Base-by-base conservation (phyloP, 1,284 basidiomycete species). In the Heliocybe sulcata region DNA sequence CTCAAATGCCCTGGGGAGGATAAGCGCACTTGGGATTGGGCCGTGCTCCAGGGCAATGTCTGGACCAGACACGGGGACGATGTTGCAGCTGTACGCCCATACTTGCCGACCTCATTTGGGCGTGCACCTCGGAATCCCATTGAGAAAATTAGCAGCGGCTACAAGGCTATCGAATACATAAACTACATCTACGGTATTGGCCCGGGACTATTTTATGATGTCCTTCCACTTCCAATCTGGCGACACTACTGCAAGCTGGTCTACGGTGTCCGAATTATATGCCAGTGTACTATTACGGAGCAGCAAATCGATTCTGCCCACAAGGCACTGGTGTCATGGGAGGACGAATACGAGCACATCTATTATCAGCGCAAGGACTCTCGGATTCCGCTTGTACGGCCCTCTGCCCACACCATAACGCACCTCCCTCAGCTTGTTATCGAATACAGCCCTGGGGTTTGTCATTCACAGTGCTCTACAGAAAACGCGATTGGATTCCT, bases 141-240 rank as follows among this genome's bases (percentile, higher is more conserved):
- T 0, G 59, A 68, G 52, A 69, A 69, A 53, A 64, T 69, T 10
- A 59, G 55, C 14, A 67, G 65, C 47, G 65, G 67, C 0, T 70
- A 67, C 59, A 70, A 71, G 54, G 62, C 64, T 3, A 61, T 60
- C 59, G 69, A 70, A 52, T 69, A 47, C 26, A 54, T 63, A 0
- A 51, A 57, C 0, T 65, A 61, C 20, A 16, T 67, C 0, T 67
- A 55, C 50, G 60, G 59, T 2, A 48, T 65, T 9, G 59, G 54
- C 1, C 67, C 67, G 1, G 60, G 35, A 0, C 16, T 68, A 1
- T 57, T 68, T 1, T 52, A 56, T n/a, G 55, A 35, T 2, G 33
- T 59, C 0, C 57, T 62, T 2, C 54, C 55, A 0, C 38, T 51
- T 1, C n/a, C 31, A 1, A 64, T 63, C 45, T 67, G 59, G 56